phyloP scores from a whole-genome alignment of 192 early-diverging fungal species.

The Borealophlyctis nickersoniae region DNA sequence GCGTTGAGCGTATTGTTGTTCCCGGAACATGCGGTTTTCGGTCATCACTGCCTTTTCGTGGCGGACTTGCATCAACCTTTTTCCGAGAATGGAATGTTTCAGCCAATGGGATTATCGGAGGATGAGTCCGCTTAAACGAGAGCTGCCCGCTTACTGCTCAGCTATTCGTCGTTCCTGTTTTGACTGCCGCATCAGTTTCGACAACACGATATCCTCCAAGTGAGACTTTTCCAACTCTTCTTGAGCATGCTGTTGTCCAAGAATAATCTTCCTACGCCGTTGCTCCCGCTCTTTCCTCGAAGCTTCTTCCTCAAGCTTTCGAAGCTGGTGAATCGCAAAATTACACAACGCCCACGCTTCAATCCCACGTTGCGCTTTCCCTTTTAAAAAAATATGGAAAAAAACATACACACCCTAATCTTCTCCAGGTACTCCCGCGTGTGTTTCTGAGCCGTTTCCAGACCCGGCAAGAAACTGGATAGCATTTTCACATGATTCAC shows the following conservation, averaged over 20 bases:
- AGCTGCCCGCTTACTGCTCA: slow-evolving; percentile 41
- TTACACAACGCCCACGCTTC: too few species aligned
- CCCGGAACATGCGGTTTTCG: slow-evolving; percentile 47
- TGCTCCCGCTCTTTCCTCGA: slow-evolving; percentile 50
- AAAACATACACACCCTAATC: slow-evolving; percentile 36
- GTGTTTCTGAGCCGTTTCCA: slow-evolving; percentile 26
- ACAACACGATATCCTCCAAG: slow-evolving; percentile 42
- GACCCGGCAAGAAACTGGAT: slow-evolving; percentile 13
- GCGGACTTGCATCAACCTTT: slow-evolving; percentile 50
- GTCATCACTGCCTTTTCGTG: slow-evolving; percentile 58
- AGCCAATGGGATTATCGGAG: background rate
- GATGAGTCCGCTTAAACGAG: background rate
- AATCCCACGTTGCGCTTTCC: too few species aligned
- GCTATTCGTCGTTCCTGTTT: slow-evolving; percentile 64
- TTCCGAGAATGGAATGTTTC: too few species aligned
- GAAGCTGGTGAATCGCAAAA: slow-evolving; percentile 24
- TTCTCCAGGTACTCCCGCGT: slow-evolving; percentile 41
- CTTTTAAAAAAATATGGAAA: too few species aligned
- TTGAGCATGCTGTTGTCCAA: slow-evolving; percentile 45
- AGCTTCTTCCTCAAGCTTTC: slow-evolving; percentile 48
- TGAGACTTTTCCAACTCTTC: slow-evolving; percentile 43
- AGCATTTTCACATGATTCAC: slow-evolving; percentile 38
- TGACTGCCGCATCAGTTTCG: slow-evolving; percentile 50
- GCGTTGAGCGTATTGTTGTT: slow-evolving; percentile 52
- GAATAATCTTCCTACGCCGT: slow-evolving; percentile 44